These are phyloP conservation scores for Knoxdaviesia capensis DNA, from an alignment of 2,329 filamentous ascomycete species.

Conservation along the genomic window DNA sequence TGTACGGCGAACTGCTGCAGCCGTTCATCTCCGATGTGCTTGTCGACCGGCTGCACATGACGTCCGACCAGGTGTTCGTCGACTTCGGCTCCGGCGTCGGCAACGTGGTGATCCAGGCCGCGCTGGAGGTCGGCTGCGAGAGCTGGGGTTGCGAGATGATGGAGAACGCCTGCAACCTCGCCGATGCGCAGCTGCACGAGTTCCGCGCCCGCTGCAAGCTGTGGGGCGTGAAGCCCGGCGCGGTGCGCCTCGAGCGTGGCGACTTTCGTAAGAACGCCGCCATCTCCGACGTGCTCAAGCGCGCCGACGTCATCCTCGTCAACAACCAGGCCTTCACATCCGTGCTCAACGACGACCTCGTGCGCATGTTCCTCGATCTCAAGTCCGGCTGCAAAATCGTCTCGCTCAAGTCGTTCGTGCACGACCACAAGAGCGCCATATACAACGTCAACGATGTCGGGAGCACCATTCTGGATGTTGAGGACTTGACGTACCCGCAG, in stretches of 20 bases:
- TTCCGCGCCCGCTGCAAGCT: conserved; percentile 70
- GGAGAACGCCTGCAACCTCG: conserved; percentile 70
- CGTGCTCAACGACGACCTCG: conserved; percentile 63
- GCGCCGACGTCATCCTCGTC: conserved; percentile 86
- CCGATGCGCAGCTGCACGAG: conserved; percentile 60
- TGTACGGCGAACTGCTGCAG: conserved; percentile 82
- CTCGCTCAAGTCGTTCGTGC: conserved; percentile 79
- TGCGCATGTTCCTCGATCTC: conserved; percentile 80
- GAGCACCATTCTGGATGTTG: conserved; percentile 61
- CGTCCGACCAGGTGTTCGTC: conserved; percentile 71
- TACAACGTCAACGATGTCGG: conserved; percentile 63
- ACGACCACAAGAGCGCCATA: conserved; percentile 56
- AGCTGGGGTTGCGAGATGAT: conserved; percentile 96
- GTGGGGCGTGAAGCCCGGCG: conserved; percentile 70
- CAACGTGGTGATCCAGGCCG: conserved; percentile 86
- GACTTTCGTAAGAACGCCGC: conserved; percentile 60
- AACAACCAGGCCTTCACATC: conserved; percentile 96
- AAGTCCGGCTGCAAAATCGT: conserved; percentile 82
- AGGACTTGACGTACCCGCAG: conserved; percentile 39
- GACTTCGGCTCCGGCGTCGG: conserved; percentile 92
- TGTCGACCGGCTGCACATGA: conserved; percentile 53
- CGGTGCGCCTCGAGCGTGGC: conserved; percentile 60
- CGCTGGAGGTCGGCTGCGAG: conserved; percentile 80
- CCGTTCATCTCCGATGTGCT: conserved; percentile 72
- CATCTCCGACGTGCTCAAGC: conserved; percentile 54